Evolutionary conservation across 208 protist genomes (phyloP).

Genomic region (Jaenimonas drosophilae): DNA sequence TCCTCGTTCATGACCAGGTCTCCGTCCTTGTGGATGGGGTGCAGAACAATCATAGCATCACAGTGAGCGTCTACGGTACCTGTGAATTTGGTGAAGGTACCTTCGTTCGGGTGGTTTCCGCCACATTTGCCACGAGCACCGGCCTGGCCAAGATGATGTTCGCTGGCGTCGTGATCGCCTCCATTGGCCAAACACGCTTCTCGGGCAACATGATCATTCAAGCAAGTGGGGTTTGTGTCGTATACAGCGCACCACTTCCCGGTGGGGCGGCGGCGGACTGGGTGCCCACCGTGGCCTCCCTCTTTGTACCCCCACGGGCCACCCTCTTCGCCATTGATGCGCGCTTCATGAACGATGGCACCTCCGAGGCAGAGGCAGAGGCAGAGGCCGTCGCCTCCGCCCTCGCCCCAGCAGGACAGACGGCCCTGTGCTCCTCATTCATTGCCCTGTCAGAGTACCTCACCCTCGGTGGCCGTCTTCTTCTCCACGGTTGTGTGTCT

Average conservation of each 20-base stretch:
- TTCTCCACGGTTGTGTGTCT: slow-evolving; percentile 33
- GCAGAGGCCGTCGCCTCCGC: too few species aligned
- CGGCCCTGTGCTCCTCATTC: too few species aligned
- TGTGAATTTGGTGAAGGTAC: slow-evolving; percentile 30
- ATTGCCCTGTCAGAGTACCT: slow-evolving; percentile 27
- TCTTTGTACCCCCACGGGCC: slow-evolving; percentile 22
- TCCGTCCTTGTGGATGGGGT: slow-evolving; percentile 11
- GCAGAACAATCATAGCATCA: slow-evolving; percentile 5
- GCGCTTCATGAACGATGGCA: too few species aligned
- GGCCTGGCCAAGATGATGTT: slow-evolving; percentile 37
- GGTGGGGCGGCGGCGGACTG: too few species aligned
- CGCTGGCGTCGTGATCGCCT: slow-evolving; percentile 18
- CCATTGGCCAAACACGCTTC: slow-evolving; percentile 26
- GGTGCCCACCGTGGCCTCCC: slow-evolving; percentile 12
- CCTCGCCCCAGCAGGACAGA: too few species aligned
- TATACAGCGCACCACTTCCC: too few species aligned
- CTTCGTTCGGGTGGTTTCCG: slow-evolving; percentile 19
- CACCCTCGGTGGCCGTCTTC: slow-evolving; percentile 25
- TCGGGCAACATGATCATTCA: slow-evolving; percentile 43
- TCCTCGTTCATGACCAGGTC: slow-evolving; percentile 26
- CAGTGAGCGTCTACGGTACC: slow-evolving; percentile 39
- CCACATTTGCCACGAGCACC: slow-evolving; percentile 33
- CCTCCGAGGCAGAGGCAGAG: too few species aligned
- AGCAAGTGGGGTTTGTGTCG: slow-evolving; percentile 11
- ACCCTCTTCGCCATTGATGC: slow-evolving; percentile 17